Evolutionary conservation across 352 stramenopile species (phyloP), one percentile per base, ranked within the genome.

Genomic region (Nothophytophthora sp.): DNA sequence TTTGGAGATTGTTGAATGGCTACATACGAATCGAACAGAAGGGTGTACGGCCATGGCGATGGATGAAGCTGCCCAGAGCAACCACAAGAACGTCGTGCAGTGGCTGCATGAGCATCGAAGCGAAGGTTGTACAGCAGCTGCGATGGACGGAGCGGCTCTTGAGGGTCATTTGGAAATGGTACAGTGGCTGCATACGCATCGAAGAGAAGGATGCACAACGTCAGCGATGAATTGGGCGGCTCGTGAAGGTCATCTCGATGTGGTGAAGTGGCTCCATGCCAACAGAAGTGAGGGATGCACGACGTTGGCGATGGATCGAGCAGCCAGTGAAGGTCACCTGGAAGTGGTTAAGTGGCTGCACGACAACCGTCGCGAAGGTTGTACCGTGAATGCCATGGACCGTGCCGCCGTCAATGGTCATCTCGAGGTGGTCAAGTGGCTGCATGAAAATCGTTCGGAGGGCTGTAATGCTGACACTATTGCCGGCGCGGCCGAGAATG

Each of bases 131-230:
- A n/a, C n/a, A n/a, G n/a, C n/a, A n/a, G n/a, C n/a, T n/a, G n/a
- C n/a, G n/a, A n/a, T n/a, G n/a, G n/a, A n/a, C n/a, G n/a, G n/a
- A n/a, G n/a, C n/a, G n/a, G n/a, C n/a, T n/a, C n/a, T n/a, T n/a
- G n/a, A n/a, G n/a, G n/a, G n/a, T n/a, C n/a, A n/a, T n/a, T 25
- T 53, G 20, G 27, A 32, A 3, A 25, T 28, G n/a, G 34, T 44
- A 33, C 41, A 53, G 35, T 53, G 34, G 45, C 45, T 44, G 20
- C 23, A 43, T 34, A 18, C 6, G 36, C 6, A 53, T 9, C 23
- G 22, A 16, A 8, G 15, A 8, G 22, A 44, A 13, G 23, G 22
- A 13, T 19, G 23, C 15, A 33, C 44, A 13, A 13, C n/a, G 13
- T 18, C 9, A 2, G 44, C 34, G 12, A 30, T 52, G 3, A 27